phyloP scores from a whole-genome alignment of 2,329 filamentous ascomycete genomes.

The Teratosphaeria gauchensis region DNA sequence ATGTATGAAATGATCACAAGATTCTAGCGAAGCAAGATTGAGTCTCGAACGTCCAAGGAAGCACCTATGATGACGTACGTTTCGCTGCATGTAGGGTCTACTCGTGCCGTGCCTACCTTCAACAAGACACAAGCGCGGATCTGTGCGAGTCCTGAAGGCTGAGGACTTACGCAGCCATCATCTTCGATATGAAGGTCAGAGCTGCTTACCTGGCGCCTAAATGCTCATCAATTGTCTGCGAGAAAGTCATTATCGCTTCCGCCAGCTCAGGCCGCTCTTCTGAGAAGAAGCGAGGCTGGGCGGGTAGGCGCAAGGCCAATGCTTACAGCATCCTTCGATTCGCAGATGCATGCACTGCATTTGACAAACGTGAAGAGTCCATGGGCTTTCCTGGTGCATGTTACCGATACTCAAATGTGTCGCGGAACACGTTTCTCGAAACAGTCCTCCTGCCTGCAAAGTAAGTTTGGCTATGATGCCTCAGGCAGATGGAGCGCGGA shows the following conservation, averaged over 20 bases:
- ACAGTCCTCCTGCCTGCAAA: no score
- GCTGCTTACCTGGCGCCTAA: not conserved
- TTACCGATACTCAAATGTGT: not conserved
- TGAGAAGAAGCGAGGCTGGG: not conserved
- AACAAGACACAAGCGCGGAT: not conserved
- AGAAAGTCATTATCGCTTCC: not conserved
- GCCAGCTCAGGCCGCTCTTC: not conserved
- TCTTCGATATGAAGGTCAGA: not conserved
- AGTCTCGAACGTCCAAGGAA: not conserved
- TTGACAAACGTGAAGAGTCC: no score
- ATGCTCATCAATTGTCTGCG: not conserved
- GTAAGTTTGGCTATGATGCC: not conserved
- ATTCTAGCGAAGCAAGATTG: not conserved
- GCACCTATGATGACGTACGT: not conserved
- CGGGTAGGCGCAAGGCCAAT: not conserved
- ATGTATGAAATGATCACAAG: not conserved
- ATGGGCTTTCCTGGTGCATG: no score
- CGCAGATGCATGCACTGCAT: no score
- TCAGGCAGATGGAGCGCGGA: not conserved
- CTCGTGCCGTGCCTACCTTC: not conserved
- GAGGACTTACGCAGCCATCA: no score
- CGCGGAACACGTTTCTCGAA: not conserved
- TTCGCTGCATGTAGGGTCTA: not conserved
- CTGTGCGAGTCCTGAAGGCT: not conserved
- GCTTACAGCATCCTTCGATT: not conserved